Base-by-base conservation (phyloP, 441 rosid species). In the Euphorbia schlechtendalii region DNA sequence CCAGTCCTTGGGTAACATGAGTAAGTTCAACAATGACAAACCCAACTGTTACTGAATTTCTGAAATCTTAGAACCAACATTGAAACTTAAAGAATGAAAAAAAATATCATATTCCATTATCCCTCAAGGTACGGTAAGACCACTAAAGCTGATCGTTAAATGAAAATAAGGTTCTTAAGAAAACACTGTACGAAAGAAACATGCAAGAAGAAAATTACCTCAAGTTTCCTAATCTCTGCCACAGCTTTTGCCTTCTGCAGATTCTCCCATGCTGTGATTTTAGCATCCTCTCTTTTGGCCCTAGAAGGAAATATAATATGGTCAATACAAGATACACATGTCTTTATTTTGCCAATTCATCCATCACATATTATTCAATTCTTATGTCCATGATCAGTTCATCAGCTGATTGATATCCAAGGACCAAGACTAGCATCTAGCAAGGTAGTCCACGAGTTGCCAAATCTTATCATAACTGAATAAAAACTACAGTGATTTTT, bases 181-280 rank as follows among this genome's bases (percentile, higher is more conserved):
- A 14, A 28, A 4, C 30, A 43, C 11, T 51, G 25, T 43, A 52
- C 18, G 63, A n/a, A 30, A 55, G 62, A 57, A 53, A 59, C 17
- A 60, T 30, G 34, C 11, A 70, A 2, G 43, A 38, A 14, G 67
- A 52, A 61, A 64, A 4, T 67, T 74, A 87, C 98, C 96, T 92
- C 96, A 54, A 92, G 93, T 76, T 92, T 89, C 65, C 93, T 72
- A 25, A 92, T 84, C 63, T 84, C 82, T 72, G 96, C 92, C 77
- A 88, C 97, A 14, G 97, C 97, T 74, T 91, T 88, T 13, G 98
- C 98, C 79, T 83, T 92, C 85, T 92, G 98, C 72, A 92, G 81
- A 70, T 89, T 92, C 77, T 92, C 96, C 98, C 98, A 92, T 25
- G 96, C 93, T 22, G 71, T 82, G 70, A 92, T 87, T 78, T 86